Conservation (phyloP, 768 basidiomycete genomes). For the Psilocybe azurescens region DNA sequence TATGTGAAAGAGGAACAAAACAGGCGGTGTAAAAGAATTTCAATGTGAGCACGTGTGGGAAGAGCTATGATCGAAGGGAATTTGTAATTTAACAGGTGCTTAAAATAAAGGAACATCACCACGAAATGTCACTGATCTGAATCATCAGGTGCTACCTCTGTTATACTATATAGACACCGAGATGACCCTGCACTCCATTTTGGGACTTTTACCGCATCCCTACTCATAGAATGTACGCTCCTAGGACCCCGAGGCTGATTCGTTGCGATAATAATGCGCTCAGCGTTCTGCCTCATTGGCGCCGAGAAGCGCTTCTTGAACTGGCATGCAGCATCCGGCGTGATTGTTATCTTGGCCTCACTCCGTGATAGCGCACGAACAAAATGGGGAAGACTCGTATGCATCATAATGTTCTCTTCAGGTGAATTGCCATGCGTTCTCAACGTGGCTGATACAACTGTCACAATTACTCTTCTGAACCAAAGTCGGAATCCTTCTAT, state of each 20-base stretch:
- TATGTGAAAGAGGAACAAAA: no score
- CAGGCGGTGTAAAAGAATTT: no score
- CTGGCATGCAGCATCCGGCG: constrained; percentile 3
- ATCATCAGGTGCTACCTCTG: no score
- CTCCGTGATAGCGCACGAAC: background rate
- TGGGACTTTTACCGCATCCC: no score
- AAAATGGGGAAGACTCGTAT: constrained; percentile 2
- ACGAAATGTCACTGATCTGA: no score
- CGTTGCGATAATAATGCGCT: constrained; percentile 3
- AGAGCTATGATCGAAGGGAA: no score
- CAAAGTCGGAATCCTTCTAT: background rate
- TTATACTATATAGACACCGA: no score
- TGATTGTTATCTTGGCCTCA: constrained; percentile 2
- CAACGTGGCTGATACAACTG: constrained; percentile 9
- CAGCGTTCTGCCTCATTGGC: constrained; percentile 18
- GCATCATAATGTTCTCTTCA: background rate
- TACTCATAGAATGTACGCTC: background rate
- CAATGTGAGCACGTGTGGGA: no score
- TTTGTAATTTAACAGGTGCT: no score
- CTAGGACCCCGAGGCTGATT: constrained; percentile 13
- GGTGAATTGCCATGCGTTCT: constrained; percentile 7
- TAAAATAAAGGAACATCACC: no score
- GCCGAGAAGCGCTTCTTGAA: constrained; percentile 17
- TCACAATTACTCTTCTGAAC: background rate
- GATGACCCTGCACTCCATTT: no score